Conservation (phyloP, 208 protist species). For the Crithidia expoeki region DNA sequence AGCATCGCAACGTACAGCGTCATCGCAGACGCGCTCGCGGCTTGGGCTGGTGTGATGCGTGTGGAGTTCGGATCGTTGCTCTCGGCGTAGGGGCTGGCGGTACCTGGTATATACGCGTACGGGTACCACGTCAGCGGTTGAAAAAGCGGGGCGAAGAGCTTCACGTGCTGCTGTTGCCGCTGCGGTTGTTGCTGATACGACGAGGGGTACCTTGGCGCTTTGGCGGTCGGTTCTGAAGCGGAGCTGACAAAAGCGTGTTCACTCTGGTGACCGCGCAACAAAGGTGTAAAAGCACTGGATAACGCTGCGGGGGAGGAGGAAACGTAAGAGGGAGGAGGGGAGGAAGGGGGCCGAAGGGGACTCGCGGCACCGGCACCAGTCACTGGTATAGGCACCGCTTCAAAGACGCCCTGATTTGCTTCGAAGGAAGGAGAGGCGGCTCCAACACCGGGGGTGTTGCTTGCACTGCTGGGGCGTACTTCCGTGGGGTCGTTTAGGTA, state of each 20-base stretch:
- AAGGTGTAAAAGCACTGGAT: no score
- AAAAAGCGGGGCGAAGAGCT: constrained; percentile 16
- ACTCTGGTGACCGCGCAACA: constrained; percentile 16
- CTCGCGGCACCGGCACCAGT: no score
- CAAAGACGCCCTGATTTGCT: no score
- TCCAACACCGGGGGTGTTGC: no score
- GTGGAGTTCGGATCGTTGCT: constrained; percentile 15
- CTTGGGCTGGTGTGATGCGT: constrained; percentile 16
- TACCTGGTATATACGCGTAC: constrained; percentile 44
- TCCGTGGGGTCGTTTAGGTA: constrained; percentile 10
- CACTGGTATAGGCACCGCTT: no score
- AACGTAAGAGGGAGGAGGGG: no score
- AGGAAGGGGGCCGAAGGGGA: no score
- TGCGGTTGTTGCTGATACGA: background rate
- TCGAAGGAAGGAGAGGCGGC: no score
- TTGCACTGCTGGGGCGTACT: no score
- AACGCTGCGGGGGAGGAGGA: no score
- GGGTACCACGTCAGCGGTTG: constrained; percentile 42
- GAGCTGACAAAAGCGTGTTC: background rate
- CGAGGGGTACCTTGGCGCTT: background rate
- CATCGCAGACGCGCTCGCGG: constrained; percentile 34
- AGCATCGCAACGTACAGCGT: constrained; percentile 46
- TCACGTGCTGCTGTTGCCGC: background rate
- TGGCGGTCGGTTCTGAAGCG: background rate
- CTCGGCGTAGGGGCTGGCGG: constrained; percentile 40